Evolutionary conservation across 1,284 basidiomycete species (phyloP), one percentile per base, ranked within the genome.

Genomic region (Rugiboletus extremiorientalis): DNA sequence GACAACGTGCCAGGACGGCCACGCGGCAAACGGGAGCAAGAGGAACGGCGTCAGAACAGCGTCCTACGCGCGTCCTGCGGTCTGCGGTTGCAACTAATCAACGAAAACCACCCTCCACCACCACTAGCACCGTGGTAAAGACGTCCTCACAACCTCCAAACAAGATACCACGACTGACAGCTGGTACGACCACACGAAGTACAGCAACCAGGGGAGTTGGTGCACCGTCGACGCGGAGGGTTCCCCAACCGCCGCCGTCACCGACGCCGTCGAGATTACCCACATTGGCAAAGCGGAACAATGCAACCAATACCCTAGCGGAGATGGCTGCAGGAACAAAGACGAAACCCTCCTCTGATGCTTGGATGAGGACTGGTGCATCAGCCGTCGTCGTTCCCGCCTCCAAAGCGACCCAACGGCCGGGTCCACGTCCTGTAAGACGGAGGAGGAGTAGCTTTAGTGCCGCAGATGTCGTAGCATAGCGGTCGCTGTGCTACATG

Each of bases 361-460:
- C 84, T 14, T 92, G 89, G 90, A 87, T 89, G 78, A 85, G 82
- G 58, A 85, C 83, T 34, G 85, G 86, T 65, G 79, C 82, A 74
- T 82, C 72, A n/a, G 82, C 84, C 6, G 84, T 89, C 25, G 86
- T 89, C 25, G 82, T 84, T 18, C 84, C 87, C 23, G 82, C 79
- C 20, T 81, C 82, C 28, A 90, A 89, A 72, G 78, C 83, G 6
- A 71, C 67, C 5, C 85, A 84, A 62, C 79, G 90, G 46, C 89
- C 91, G 18, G 84, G 85, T 4, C 72, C 91, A 62, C 78, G 88
- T 54, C 86, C 78, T 53, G 81, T 90, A 36, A 79, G 90, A 63
- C 78, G 89, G 60, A 76, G 91, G 67, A 77, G 91, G 57, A 92
- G 91, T 66, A 92, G 91, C 65, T 92, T 92, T 72, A 91, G 90